phyloP scores from a whole-genome alignment of 2,329 filamentous ascomycete species.

The Metarhizium anisopliae region DNA sequence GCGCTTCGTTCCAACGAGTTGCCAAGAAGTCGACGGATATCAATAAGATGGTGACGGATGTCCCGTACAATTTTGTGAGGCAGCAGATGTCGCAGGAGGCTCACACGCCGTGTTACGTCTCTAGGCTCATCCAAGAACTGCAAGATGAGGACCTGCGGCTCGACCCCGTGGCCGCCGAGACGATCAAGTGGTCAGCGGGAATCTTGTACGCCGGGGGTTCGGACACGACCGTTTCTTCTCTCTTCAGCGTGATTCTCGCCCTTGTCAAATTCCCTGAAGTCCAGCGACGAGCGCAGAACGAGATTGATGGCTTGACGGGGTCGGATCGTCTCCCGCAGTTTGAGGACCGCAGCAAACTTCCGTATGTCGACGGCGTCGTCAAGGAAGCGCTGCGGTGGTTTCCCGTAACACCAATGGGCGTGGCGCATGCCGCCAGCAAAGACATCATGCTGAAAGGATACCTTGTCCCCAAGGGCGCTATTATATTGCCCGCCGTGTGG shows the following conservation, averaged over 20 bases:
- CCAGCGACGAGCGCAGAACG: constrained; percentile 28
- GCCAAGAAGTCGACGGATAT: constrained; percentile 17
- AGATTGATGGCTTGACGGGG: constrained; percentile 35
- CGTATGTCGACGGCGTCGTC: constrained; percentile 26
- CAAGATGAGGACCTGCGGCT: not conserved
- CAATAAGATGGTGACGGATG: constrained; percentile 10
- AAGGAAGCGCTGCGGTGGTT: constrained; percentile 23
- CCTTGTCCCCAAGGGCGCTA: constrained; percentile 17
- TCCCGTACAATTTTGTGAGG: constrained; percentile 20
- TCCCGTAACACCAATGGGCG: constrained; percentile 21
- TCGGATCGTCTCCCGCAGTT: constrained; percentile 29
- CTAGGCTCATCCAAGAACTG: constrained; percentile 6
- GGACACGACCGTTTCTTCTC: not conserved
- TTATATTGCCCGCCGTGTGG: constrained; percentile 16
- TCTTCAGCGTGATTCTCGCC: constrained; percentile 30
- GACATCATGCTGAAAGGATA: constrained; percentile 15
- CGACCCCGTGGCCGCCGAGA: not conserved
- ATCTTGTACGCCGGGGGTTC: constrained; percentile 8
- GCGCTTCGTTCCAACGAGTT: constrained; percentile 19
- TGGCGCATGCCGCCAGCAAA: constrained; percentile 28
- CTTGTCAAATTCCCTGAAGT: constrained; percentile 33
- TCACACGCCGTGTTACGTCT: constrained; percentile 16
- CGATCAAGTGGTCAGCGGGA: constrained; percentile 1
- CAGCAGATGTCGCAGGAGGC: constrained; percentile 14
- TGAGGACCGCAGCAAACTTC: constrained; percentile 31